Conservation (phyloP, 495 filamentous ascomycete species). For the Annulohypoxylon bovei region DNA sequence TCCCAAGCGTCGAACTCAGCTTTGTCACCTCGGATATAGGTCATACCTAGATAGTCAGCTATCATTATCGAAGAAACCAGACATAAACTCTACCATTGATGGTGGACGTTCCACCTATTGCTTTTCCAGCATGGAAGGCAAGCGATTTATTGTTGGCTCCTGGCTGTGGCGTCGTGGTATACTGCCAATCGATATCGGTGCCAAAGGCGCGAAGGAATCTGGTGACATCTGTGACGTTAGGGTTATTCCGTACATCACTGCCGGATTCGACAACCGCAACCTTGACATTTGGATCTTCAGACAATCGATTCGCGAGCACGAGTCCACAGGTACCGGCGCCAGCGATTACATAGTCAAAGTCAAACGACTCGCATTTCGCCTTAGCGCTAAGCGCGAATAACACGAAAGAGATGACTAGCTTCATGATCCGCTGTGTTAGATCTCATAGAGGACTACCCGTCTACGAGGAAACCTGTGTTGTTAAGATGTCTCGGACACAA, state of each 20-base stretch:
- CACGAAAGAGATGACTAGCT: slow-evolving; percentile 6
- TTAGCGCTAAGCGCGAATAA: slow-evolving; percentile 8
- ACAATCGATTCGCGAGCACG: slow-evolving; percentile 63
- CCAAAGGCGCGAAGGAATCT: slow-evolving; percentile 53
- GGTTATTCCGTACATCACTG: slow-evolving; percentile 57
- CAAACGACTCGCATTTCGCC: slow-evolving; percentile 43
- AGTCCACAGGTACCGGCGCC: slow-evolving; percentile 66
- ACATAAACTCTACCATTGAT: slow-evolving; percentile 58
- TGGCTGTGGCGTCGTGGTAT: slow-evolving; percentile 56
- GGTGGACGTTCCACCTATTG: slow-evolving; percentile 61
- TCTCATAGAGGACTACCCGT: background rate
- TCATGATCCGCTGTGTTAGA: slow-evolving; percentile 29
- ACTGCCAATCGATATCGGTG: slow-evolving; percentile 64
- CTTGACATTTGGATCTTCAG: slow-evolving; percentile 55
- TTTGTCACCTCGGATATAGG: slow-evolving; percentile 63
- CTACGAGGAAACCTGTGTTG: background rate
- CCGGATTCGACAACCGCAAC: slow-evolving; percentile 67
- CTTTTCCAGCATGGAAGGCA: slow-evolving; percentile 59
- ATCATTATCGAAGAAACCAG: background rate
- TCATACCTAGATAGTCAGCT: slow-evolving; percentile 54
- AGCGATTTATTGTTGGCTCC: slow-evolving; percentile 50
- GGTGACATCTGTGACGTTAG: slow-evolving; percentile 57
- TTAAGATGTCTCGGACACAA: background rate
- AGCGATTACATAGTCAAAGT: slow-evolving; percentile 64
- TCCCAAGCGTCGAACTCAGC: slow-evolving; percentile 70